A percentile compares a stretch with the other conserved stretches of the same genome.
Evolutionary conservation across 352 stramenopile genomes (phyloP).

Genomic region (Phytophthora foliorum): DNA sequence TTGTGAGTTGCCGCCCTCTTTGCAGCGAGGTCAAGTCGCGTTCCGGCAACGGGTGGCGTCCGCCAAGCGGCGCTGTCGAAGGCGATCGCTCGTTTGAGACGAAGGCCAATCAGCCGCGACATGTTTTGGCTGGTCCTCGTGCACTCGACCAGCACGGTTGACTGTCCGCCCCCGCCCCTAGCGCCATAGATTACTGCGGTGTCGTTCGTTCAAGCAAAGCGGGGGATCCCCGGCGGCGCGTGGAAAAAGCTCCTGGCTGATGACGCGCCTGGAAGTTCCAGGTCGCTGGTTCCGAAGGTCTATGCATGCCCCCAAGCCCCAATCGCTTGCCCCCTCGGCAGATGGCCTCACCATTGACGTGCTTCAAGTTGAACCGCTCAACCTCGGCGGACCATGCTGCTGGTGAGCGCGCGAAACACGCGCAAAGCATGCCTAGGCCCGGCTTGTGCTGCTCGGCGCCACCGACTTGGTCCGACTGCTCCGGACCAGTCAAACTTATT

Average conservation of each 20-base stretch:
- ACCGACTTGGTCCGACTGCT: conserved; percentile 5
- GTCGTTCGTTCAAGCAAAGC: not conserved
- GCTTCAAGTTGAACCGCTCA: conserved; percentile 25
- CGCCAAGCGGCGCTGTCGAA: conserved; percentile 3
- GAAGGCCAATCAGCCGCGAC: conserved; percentile 17
- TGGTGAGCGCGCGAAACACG: conserved; percentile 11
- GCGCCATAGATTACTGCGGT: conserved; percentile 16
- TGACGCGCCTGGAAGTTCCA: not conserved
- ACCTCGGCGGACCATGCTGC: conserved; percentile 24
- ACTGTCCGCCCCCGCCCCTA: conserved; percentile 19
- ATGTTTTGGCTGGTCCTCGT: conserved; percentile 19
- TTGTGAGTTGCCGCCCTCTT: conserved; percentile 1
- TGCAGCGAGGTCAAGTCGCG: conserved; percentile 8
- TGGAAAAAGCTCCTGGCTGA: conserved; percentile 31
- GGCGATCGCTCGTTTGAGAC: conserved; percentile 18
- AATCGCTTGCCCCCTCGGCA: conserved; percentile 18
- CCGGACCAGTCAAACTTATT: conserved; percentile 20
- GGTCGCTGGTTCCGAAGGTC: conserved; percentile 16
- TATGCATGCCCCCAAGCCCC: conserved; percentile 24
- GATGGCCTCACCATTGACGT: conserved; percentile 24
- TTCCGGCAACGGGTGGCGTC: conserved; percentile 9
- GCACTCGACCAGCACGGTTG: conserved; percentile 7
- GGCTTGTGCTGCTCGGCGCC: not conserved
- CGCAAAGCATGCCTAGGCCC: not conserved
- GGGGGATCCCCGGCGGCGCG: not conserved